Conservation (phyloP, 2,329 filamentous ascomycete species). For the Drechslerella coelobrocha region DNA sequence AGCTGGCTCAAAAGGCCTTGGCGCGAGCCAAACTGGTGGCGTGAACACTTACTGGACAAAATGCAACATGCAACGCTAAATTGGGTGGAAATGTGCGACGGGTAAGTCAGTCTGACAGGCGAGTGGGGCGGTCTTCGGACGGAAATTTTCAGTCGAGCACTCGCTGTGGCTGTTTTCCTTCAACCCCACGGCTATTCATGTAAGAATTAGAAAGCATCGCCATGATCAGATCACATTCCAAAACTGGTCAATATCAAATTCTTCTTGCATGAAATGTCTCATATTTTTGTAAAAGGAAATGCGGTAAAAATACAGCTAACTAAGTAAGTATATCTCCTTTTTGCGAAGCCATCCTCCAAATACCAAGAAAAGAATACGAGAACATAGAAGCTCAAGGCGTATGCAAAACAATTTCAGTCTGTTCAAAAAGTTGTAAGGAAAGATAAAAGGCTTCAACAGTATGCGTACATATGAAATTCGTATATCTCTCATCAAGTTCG, state of each 20-base stretch:
- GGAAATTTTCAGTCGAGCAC: no score
- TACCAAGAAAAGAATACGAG: no score
- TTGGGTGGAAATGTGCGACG: background rate
- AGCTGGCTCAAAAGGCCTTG: background rate
- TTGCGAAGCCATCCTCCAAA: no score
- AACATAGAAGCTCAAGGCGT: constrained; percentile 54
- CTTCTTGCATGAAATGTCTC: no score
- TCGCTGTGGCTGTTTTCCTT: no score
- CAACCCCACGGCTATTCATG: no score
- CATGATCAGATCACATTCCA: background rate
- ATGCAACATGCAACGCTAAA: constrained; percentile 10
- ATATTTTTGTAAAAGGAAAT: no score
- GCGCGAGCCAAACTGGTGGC: background rate
- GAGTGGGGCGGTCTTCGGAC: no score
- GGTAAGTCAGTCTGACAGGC: background rate
- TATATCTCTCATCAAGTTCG: constrained; percentile 56
- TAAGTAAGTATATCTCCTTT: background rate
- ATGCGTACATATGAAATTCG: constrained; percentile 40
- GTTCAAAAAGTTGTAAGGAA: constrained; percentile 56
- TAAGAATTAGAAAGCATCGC: background rate
- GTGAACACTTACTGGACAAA: background rate
- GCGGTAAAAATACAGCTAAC: background rate
- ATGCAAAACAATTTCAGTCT: constrained; percentile 51
- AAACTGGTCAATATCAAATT: no score
- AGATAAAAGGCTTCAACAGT: constrained; percentile 39